Base-by-base conservation (phyloP, 371 early-diverging fungal species). In the Blakeslea trispora region DNA sequence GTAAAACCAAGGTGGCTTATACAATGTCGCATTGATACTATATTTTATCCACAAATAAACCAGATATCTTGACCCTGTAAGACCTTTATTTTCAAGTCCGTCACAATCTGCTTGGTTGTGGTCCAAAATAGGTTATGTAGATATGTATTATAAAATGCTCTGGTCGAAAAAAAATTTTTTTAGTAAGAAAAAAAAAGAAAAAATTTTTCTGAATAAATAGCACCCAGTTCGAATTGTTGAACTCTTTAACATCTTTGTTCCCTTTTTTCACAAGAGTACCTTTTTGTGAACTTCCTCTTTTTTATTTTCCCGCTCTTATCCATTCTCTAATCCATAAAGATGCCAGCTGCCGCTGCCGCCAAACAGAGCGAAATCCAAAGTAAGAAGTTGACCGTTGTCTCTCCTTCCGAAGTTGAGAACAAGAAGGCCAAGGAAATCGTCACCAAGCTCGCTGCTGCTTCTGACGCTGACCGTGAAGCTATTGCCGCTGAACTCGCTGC, bases 381-480 rank as follows among this genome's bases (percentile, higher is more conserved):
- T 51, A 68, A 71, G 71, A 72, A 72, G 68, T 50, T 69, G 63
- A 65, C 66, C 52, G 57, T 62, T 52, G 55, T 65, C 59, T 60
- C 55, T 19, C 35, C 53, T 58, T 50, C 59, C 43, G 72, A 66
- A 46, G 66, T 57, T 48, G 72, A 75, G 63, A 54, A 64, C 58
- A 67, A 61, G 63, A 71, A 69, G 64, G 75, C 63, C 32, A 67
- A 68, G 56, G 75, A 75, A 48, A 66, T 71, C 50, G 56, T 69
- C 44, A 56, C 56, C 50, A 63, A 76, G 65, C 78, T 83, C 54
- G 72, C 78, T 55, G 78, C 77, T 49, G 79, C 83, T 50, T 70
- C 81, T 50, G 81, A 81, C 56, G 79, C 72, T 64, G 82, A 81
- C 59, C 82, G 82, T 51, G 79, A 77, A 48, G 57, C 68, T 58